Evolutionary conservation across 306 rosid genomes (phyloP), one percentile per base, ranked within the genome.

Genomic region (Macrotyloma uniflorum): DNA sequence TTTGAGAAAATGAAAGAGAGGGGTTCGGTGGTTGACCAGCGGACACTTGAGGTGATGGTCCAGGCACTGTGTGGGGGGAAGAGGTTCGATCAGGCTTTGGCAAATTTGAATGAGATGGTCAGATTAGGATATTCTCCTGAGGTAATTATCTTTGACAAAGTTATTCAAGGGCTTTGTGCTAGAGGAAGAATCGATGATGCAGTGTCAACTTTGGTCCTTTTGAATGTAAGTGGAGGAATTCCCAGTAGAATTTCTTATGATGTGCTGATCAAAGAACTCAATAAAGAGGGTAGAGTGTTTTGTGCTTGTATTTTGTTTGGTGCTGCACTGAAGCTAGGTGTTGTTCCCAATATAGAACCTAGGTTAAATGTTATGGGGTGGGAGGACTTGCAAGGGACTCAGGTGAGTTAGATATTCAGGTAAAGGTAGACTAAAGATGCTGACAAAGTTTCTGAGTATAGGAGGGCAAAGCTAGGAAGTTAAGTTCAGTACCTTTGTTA

Each of bases 291-390:
- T 19, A 76, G 78, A 74, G 4, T 63, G 63, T 23, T 78, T 32
- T 74, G 74, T 28, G 96, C 88, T 76, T 75, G 86, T 46, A 49
- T 11, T 42, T 72, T 88, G 55, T 87, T 85, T 59, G 90, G 86
- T 50, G 53, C 80, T 0, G 97, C 91, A 13, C 22, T 94, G 79
- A 94, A 94, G 89, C 86, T 63, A 72, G 94, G 94, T 45, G 67
- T 80, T 73, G 61, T 83, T 69, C 85, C 80, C 11, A 75, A 47
- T 6, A 57, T n/a, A 72, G 73, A 63, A 35, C 86, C 91, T 23
- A 20, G 6, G 72, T 35, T 63, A 43, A 46, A 45, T 20, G 24
- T 70, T 59, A 47, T 70, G 53, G 24, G 49, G 35, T 61, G 43
- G 22, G 23, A 61, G 51, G 33, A 62, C 46, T 32, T 16, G 23